Percentiles rank a stretch among this genome's conserved stretches.
phyloP scores from a whole-genome alignment of 495 filamentous ascomycete species.

The Lophiotrema nucula region DNA sequence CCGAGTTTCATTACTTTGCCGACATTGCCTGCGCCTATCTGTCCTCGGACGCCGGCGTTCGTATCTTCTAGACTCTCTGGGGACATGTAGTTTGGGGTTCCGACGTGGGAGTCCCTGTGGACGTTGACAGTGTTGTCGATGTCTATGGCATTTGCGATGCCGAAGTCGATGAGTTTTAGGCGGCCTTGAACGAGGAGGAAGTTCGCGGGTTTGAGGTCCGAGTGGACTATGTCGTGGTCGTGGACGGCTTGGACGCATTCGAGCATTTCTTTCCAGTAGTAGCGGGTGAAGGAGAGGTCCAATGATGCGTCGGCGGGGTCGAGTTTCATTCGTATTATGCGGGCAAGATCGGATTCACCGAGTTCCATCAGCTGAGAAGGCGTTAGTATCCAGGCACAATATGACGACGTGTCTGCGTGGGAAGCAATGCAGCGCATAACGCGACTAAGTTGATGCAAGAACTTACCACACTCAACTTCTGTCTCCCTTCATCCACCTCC shows the following conservation, averaged over 20 bases:
- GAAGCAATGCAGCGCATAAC: background rate
- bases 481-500: slow-evolving; percentile 86
- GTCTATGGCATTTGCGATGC: slow-evolving; percentile 95
- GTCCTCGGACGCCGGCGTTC: slow-evolving; percentile 59
- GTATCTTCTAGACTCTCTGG: slow-evolving; percentile 90
- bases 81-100: slow-evolving; percentile 98
- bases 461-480: slow-evolving; percentile 76
- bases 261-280: slow-evolving; percentile 99
- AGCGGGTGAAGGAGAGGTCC: slow-evolving; percentile 86
- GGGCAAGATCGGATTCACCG: slow-evolving; percentile 91
- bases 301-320: slow-evolving; percentile 66
- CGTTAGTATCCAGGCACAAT: slow-evolving; percentile 3
- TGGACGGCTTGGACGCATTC: slow-evolving; percentile 91
- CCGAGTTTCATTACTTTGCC: slow-evolving; percentile 85
- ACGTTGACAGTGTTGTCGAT: slow-evolving; percentile 92
- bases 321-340: slow-evolving; percentile 71
- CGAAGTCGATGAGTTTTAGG: slow-evolving; percentile 62
- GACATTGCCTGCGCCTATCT: slow-evolving; percentile 47
- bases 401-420: slow-evolving; percentile 1
- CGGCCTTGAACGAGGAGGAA: slow-evolving; percentile 50
- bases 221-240: slow-evolving; percentile 86
- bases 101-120: slow-evolving; percentile 90
- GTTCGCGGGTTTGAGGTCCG: slow-evolving; percentile 90
- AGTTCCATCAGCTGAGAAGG: slow-evolving; percentile 81
- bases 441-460: background rate